A percentile compares a stretch with the other conserved stretches of the same genome.
Evolutionary conservation across 129 eudicot species (phyloP).

Genomic region (Lonicera japonica): DNA sequence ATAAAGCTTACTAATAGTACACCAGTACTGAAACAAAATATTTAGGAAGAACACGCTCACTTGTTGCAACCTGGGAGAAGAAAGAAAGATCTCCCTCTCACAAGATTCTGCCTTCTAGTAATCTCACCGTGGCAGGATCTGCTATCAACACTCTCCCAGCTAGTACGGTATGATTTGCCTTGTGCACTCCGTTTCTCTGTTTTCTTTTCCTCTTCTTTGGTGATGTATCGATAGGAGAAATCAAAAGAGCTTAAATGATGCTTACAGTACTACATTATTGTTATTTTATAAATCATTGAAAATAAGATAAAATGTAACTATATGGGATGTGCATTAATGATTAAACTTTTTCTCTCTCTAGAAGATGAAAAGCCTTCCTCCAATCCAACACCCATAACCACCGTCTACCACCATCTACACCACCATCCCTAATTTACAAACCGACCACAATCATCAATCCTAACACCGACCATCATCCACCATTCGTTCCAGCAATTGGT

Average conservation of each 20-base stretch:
- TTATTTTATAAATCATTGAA: too few relatives aligned
- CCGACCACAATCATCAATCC: too few relatives aligned
- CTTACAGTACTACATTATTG: background rate
- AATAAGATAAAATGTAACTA: too few relatives aligned
- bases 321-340: too few relatives aligned
- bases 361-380: too few relatives aligned
- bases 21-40: background rate
- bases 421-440: too few relatives aligned
- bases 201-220: background rate
- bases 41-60: slow-evolving; percentile 63
- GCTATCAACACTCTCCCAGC: slow-evolving; percentile 34
- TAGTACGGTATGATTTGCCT: slow-evolving; percentile 30
- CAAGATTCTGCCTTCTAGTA: slow-evolving; percentile 50
- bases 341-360: too few relatives aligned
- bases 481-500: too few relatives aligned
- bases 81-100: slow-evolving; percentile 51
- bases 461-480: too few relatives aligned
- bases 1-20: slow-evolving; percentile 15
- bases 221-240: background rate
- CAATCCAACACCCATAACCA: too few relatives aligned
- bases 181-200: background rate
- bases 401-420: too few relatives aligned
- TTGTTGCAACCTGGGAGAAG: slow-evolving; percentile 70
- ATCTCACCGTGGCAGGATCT: slow-evolving; percentile 30
- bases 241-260: background rate